These are phyloP conservation scores for Ehretia macrophylla DNA, from an alignment of 257 asterid genomes.

Conservation along the genomic window DNA sequence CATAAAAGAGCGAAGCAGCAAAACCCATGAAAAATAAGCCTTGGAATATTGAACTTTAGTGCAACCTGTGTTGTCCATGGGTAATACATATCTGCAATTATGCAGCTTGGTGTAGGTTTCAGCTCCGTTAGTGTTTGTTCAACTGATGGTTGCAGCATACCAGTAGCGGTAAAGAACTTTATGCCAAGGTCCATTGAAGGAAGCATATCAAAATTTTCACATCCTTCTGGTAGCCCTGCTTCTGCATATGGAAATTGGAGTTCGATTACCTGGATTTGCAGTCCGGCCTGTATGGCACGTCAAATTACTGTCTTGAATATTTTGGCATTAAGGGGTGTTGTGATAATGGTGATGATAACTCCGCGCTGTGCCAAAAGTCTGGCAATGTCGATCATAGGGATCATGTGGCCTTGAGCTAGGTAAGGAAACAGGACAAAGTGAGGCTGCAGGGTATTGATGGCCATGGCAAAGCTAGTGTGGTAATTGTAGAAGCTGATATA, in stretches of 20 bases:
- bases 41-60: conserved; percentile 30
- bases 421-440: conserved; percentile 41
- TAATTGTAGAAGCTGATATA: neutral
- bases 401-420: conserved; percentile 51
- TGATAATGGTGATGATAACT: conserved; percentile 29
- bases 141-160: conserved; percentile 29
- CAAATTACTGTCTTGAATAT: conserved; percentile 25
- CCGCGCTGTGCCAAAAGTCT: conserved; percentile 29
- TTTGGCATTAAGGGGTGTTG: conserved; percentile 37
- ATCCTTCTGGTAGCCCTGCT: conserved; percentile 44
- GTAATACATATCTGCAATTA: conserved; percentile 39
- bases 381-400: conserved; percentile 48
- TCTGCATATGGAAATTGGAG: conserved; percentile 37
- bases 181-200: conserved; percentile 19
- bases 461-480: conserved; percentile 41
- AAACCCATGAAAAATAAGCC: conserved; percentile 45
- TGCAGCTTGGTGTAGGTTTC: conserved; percentile 34
- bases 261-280: conserved; percentile 22
- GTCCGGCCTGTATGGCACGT: conserved; percentile 26
- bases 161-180: conserved; percentile 30
- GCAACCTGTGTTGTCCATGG: conserved; percentile 46
- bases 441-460: conserved; percentile 14
- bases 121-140: conserved; percentile 22
- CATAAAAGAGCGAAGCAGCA: conserved; percentile 46
- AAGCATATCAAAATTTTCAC: conserved; percentile 42